Conservation (phyloP, 495 filamentous ascomycete genomes). For the Podospora pseudocomata region DNA sequence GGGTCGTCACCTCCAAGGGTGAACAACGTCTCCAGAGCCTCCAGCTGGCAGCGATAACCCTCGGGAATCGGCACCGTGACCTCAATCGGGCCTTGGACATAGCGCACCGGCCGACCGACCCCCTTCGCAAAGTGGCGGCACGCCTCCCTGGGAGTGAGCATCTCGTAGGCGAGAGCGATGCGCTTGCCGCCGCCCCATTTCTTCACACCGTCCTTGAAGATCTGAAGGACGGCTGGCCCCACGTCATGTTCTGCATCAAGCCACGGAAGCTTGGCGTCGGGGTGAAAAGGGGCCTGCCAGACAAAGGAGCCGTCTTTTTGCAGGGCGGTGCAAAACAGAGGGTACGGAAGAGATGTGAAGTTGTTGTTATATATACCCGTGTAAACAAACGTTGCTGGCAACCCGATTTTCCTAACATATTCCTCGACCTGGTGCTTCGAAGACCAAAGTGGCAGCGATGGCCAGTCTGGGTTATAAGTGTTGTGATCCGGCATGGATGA, state of each 20-base stretch:
- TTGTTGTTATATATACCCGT: constrained; percentile 99
- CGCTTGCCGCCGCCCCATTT: constrained; percentile 92
- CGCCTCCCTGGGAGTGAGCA: constrained; percentile 76
- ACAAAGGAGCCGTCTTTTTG: constrained; percentile 78
- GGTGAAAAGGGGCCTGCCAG: constrained; percentile 93
- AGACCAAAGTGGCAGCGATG: constrained; percentile 82
- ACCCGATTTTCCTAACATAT: constrained; percentile 75
- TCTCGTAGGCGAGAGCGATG: constrained; percentile 88
- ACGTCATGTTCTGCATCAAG: constrained; percentile 96
- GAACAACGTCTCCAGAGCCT: constrained; percentile 64
- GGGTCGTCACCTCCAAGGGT: constrained; percentile 55
- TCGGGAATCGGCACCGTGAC: constrained; percentile 80
- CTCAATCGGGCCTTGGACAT: constrained; percentile 73
- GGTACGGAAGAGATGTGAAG: constrained; percentile 90
- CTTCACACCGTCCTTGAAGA: constrained; percentile 86
- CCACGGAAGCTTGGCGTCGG: constrained; percentile 86
- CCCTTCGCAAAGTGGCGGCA: constrained; percentile 75
- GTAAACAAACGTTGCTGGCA: constrained; percentile 90
- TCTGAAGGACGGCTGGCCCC: constrained; percentile 87
- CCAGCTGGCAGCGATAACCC: constrained; percentile 87
- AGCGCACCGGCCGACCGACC: constrained; percentile 71
- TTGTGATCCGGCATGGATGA: constrained; percentile 96
- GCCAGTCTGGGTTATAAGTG: constrained; percentile 63
- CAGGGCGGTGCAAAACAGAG: constrained; percentile 89
- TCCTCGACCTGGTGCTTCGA: constrained; percentile 88